Base-by-base conservation (phyloP, 208 protist genomes). In the Angomonas desouzai region DNA sequence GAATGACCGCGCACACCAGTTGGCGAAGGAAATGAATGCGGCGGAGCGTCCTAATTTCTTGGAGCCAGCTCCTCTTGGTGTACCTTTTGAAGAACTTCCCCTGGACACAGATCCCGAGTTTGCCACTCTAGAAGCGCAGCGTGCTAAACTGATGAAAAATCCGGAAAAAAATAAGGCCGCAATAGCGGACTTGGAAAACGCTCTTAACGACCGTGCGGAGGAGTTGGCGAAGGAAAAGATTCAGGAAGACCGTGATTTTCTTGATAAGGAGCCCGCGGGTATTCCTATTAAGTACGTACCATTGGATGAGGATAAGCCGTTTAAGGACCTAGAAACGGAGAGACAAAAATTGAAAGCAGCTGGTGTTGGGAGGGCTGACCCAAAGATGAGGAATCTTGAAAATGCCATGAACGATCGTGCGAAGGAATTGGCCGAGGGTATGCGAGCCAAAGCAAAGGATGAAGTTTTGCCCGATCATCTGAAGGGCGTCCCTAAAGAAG, bases 181-280 rank as follows among this genome's bases (percentile, higher is more conserved):
- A 28, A 76, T 93, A 55, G 60, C 40, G 30, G 76, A 72, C 34
- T 43, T 79, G 29, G 78, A 89, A 67, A 68, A 78, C 22, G 76
- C 71, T 0, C 81, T 93, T 20, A 89, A 89, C 62, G 55, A 64
- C 22, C 82, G 85, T 53, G 82, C 79, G 7, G 71, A 83, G 61
- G 81, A 91, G 64, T 64, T 93, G n/a, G 87, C 83, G 43, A 76
- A 77, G 61, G 76, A 87, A 64, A 76, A 85, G 51, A 86, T 85
- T 28, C 69, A 84, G 70, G 64, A 65, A 16, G 83, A 90, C 55
- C 79, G 82, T 43, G 80, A 66, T 38, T 90, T 91, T 72, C 60
- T 91, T 48, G 83, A 89, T 38, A 69, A 79, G 28, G 74, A 87
- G 49, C 87, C 84, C 48, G 73, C 86, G 63, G 64, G 64, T 43